Evolutionary conservation across 2,329 filamentous ascomycete genomes (phyloP).

Genomic region (Magnaporthales sp.): DNA sequence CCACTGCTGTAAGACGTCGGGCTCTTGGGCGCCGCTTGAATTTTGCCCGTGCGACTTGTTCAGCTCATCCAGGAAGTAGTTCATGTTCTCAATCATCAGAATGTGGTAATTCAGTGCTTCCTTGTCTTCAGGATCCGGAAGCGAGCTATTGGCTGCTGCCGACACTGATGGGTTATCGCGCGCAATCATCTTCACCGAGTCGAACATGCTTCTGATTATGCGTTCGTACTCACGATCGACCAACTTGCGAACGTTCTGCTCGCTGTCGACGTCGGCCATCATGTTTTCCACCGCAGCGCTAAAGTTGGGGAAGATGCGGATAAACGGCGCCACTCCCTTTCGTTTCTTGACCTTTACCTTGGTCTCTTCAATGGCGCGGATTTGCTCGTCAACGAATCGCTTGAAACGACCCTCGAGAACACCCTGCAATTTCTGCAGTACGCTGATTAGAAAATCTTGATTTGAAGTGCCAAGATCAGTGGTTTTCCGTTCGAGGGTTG

Average conservation of each 20-base stretch:
- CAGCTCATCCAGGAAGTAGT: constrained; percentile 90
- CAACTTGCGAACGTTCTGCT: constrained; percentile 55
- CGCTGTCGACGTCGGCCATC: constrained; percentile 50
- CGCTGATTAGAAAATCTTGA: constrained; percentile 77
- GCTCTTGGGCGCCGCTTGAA: constrained; percentile 32
- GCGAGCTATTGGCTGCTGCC: constrained; percentile 24
- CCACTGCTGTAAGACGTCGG: constrained; percentile 77
- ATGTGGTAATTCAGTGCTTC: constrained; percentile 97
- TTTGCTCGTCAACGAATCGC: constrained; percentile 89
- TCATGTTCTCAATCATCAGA: constrained; percentile 96
- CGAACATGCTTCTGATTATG: constrained; percentile 93
- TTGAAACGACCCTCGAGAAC: constrained; percentile 68
- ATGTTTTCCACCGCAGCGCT: constrained; percentile 77
- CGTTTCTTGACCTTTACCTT: constrained; percentile 99
- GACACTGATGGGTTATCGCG: constrained; percentile 52
- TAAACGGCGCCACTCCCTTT: constrained; percentile 91
- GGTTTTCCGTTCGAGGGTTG: constrained; percentile 70
- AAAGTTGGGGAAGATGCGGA: constrained; percentile 87
- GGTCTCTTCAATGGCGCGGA: constrained; percentile 92
- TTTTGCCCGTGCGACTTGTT: constrained; percentile 47
- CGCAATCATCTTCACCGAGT: constrained; percentile 91
- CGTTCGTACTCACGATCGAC: constrained; percentile 83
- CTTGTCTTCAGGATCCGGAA: constrained; percentile 68
- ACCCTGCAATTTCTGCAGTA: constrained; percentile 71
- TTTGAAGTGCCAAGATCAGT: constrained; percentile 78